Conservation (phyloP, 768 basidiomycete genomes). For the Lactarius psammicola region DNA sequence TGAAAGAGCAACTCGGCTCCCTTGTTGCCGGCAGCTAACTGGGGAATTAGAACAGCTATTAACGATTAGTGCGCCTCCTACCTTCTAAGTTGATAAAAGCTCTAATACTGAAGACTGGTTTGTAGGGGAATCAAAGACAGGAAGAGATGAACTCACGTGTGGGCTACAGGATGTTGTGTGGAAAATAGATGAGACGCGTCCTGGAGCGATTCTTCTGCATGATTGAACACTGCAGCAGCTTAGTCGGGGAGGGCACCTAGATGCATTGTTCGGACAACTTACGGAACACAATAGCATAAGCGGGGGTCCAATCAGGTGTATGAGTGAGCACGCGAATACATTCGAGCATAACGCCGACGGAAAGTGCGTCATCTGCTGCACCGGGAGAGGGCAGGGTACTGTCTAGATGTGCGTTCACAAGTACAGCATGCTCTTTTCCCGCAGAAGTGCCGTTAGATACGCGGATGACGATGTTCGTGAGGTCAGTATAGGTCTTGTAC, state of each 20-base stretch:
- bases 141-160: slow-evolving; percentile 45
- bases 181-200: slow-evolving; percentile 93
- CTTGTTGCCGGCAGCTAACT: slow-evolving; percentile 74
- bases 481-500: slow-evolving; percentile 82
- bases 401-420: slow-evolving; percentile 89
- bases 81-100: slow-evolving; percentile 92
- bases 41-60: slow-evolving; percentile 8
- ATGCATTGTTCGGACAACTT: slow-evolving; percentile 35
- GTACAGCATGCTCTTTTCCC: slow-evolving; percentile 77
- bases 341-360: slow-evolving; percentile 92
- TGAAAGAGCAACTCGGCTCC: slow-evolving; percentile 93
- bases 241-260: neutral
- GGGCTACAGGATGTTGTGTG: slow-evolving; percentile 76
- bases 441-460: slow-evolving; percentile 72
- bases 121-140: slow-evolving; percentile 6
- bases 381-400: slow-evolving; percentile 87
- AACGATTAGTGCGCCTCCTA: slow-evolving; percentile 29
- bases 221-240: slow-evolving; percentile 73
- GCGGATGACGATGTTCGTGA: slow-evolving; percentile 88
- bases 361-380: slow-evolving; percentile 83
- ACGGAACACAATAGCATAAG: slow-evolving; percentile 81
- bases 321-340: slow-evolving; percentile 73
- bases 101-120: slow-evolving; percentile 55
- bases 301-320: slow-evolving; percentile 68
- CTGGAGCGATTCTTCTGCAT: slow-evolving; percentile 93